Evolutionary conservation across 352 stramenopile genomes (phyloP).

Genomic region (Globisporangium orthogonon): DNA sequence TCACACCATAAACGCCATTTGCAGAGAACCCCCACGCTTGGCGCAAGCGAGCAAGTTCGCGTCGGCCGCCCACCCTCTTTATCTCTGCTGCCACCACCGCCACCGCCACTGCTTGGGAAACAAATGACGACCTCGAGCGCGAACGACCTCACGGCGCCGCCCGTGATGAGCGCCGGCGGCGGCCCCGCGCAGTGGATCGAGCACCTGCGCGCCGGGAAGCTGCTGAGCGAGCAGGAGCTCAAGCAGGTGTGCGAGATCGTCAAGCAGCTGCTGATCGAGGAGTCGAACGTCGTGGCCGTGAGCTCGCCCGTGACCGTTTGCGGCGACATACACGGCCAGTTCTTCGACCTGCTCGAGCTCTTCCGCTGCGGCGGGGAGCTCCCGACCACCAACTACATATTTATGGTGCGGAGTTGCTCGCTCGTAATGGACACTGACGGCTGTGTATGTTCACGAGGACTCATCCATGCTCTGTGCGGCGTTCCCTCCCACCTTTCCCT

Average conservation of each 20-base stretch:
- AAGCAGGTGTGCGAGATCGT: slow-evolving; percentile 89
- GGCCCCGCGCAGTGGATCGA: slow-evolving; percentile 85
- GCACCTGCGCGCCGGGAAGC: slow-evolving; percentile 63
- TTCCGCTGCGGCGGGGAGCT: slow-evolving; percentile 84
- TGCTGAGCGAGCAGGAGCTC: slow-evolving; percentile 84
- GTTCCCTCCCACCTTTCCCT: background rate
- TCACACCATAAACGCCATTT: too few relatives aligned
- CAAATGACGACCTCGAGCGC: slow-evolving; percentile 45
- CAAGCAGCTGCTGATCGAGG: slow-evolving; percentile 89
- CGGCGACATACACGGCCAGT: slow-evolving; percentile 89
- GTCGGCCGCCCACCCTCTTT: too few relatives aligned
- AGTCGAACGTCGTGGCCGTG: slow-evolving; percentile 89
- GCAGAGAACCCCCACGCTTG: too few relatives aligned
- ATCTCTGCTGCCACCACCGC: too few relatives aligned
- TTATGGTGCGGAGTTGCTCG: slow-evolving; percentile 54
- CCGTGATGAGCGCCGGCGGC: slow-evolving; percentile 51
- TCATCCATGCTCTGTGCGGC: background rate
- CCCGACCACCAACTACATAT: slow-evolving; percentile 87
- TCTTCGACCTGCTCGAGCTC: slow-evolving; percentile 86
- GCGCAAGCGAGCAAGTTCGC: too few relatives aligned
- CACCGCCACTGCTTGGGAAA: too few relatives aligned
- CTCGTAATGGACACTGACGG: too few relatives aligned
- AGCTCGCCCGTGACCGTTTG: slow-evolving; percentile 87
- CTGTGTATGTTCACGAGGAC: too few relatives aligned
- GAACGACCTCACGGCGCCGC: slow-evolving; percentile 33